These are phyloP conservation scores for Chalciporus sphaerocephalus DNA, from an alignment of 768 basidiomycete genomes.

Conservation along the genomic window DNA sequence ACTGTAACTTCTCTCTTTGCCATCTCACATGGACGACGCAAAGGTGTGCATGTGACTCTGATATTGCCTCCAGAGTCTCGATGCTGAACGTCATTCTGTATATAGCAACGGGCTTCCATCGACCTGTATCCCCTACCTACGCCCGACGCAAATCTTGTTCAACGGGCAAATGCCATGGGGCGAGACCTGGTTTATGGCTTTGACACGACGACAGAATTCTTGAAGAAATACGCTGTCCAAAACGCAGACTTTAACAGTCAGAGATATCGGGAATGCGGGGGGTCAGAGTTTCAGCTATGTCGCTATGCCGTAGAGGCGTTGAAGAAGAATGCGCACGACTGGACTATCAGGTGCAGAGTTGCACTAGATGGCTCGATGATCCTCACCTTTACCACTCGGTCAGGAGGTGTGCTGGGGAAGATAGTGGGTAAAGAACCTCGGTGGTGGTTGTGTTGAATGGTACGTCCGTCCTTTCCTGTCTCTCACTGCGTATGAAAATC, in stretches of 20 bases:
- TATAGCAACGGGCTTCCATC: neutral
- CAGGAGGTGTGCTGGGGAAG: neutral
- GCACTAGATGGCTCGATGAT: neutral
- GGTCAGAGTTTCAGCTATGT: neutral
- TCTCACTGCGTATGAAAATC: neutral
- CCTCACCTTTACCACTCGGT: neutral
- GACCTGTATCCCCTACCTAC: neutral
- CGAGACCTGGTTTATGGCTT: neutral
- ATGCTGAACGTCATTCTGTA: neutral
- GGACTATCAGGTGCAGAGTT: neutral
- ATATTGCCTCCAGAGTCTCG: too few relatives aligned
- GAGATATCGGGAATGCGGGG: neutral
- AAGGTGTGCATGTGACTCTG: too few relatives aligned
- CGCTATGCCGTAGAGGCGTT: neutral
- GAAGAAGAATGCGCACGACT: neutral
- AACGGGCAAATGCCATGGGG: neutral
- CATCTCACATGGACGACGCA: too few relatives aligned
- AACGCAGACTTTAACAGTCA: neutral
- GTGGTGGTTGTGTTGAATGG: neutral
- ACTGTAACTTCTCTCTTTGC: too few relatives aligned
- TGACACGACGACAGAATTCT: neutral
- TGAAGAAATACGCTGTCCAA: neutral
- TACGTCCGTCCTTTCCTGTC: neutral
- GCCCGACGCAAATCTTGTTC: neutral
- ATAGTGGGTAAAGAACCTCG: neutral